phyloP scores from a whole-genome alignment of 495 filamentous ascomycete genomes.

The Penicillium alfredii region DNA sequence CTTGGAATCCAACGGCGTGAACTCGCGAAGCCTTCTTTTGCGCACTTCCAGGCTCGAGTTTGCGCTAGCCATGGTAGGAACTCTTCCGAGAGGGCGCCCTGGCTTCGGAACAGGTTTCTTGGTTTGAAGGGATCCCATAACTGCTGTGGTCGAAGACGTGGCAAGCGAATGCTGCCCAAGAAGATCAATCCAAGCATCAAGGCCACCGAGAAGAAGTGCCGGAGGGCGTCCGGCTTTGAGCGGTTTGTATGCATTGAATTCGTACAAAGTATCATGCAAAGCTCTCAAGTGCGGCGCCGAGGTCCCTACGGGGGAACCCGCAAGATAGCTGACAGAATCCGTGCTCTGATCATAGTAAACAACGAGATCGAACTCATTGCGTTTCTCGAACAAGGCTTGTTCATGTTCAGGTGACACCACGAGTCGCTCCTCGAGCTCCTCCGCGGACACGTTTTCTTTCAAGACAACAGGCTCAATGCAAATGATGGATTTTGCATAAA shows the following conservation, averaged over 20 bases:
- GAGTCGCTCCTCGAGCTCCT: constrained; percentile 75
- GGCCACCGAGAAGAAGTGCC: constrained; percentile 71
- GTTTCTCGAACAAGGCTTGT: constrained; percentile 62
- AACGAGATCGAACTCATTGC: constrained; percentile 76
- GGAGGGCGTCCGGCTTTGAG: constrained; percentile 58
- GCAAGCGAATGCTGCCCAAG: constrained; percentile 64
- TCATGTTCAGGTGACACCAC: constrained; percentile 73
- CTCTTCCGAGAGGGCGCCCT: constrained; percentile 45
- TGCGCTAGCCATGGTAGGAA: constrained; percentile 47
- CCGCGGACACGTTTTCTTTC: constrained; percentile 73
- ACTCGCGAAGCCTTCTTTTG: constrained; percentile 51
- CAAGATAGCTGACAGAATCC: constrained; percentile 45
- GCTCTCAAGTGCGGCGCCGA: constrained; percentile 58
- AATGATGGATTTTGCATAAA: constrained; percentile 71
- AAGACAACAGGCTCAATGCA: constrained; percentile 84
- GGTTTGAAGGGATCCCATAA: constrained; percentile 40
- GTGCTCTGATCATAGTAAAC: constrained; percentile 84
- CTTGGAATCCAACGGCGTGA: constrained; percentile 54
- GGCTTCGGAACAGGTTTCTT: constrained; percentile 32
- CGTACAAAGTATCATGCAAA: constrained; percentile 71
- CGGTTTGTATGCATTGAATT: constrained; percentile 74
- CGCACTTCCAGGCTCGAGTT: constrained; percentile 49
- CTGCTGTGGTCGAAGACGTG: constrained; percentile 49
- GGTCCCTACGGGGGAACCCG: constrained; percentile 40
- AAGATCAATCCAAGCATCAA: constrained; percentile 78